Percentiles rank a stretch among this genome's conserved stretches.
phyloP scores from a whole-genome alignment of 805 yeast genomes.

The Candida sphagnicola region DNA sequence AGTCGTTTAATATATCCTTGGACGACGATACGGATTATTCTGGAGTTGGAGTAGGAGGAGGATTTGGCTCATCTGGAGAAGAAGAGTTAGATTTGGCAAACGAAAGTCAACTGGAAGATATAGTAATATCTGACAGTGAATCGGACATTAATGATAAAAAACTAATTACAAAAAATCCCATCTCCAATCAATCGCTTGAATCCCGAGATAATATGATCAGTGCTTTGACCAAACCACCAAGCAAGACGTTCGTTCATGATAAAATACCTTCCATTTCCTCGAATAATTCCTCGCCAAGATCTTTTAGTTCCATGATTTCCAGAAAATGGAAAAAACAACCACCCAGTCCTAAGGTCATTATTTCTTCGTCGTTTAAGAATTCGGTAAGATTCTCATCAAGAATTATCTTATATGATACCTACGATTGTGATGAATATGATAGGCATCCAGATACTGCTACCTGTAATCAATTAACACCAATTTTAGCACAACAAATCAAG shows the following conservation, averaged over 20 bases:
- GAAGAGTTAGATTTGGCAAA: slow-evolving; percentile 6
- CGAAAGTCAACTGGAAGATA: not conserved
- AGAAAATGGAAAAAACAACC: slow-evolving; percentile 23
- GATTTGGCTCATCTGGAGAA: slow-evolving; percentile 24
- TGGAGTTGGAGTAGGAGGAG: slow-evolving; percentile 33
- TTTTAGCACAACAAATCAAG: slow-evolving; percentile 78
- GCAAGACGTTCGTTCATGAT: slow-evolving; percentile 24
- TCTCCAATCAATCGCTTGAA: not conserved
- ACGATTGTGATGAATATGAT: slow-evolving; percentile 79
- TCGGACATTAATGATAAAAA: slow-evolving; percentile 5
- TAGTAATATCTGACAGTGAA: slow-evolving; percentile 4
- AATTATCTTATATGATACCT: slow-evolving; percentile 82
- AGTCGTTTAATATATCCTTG: slow-evolving; percentile 36
- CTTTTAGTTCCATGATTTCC: slow-evolving; percentile 27
- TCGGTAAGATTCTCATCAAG: slow-evolving; percentile 71
- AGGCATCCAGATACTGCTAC: slow-evolving; percentile 91
- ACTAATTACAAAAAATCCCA: slow-evolving; percentile 1
- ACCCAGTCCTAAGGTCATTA: slow-evolving; percentile 2
- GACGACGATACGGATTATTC: slow-evolving; percentile 25
- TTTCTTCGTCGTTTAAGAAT: slow-evolving; percentile 4
- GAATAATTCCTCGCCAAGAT: slow-evolving; percentile 26
- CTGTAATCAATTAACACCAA: slow-evolving; percentile 86
- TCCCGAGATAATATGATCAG: slow-evolving; percentile 9
- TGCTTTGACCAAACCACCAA: slow-evolving; percentile 12
- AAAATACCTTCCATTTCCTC: slow-evolving; percentile 24